These are phyloP conservation scores for Citrus glauca DNA, from an alignment of 345 rosid genomes.

Conservation along the genomic window DNA sequence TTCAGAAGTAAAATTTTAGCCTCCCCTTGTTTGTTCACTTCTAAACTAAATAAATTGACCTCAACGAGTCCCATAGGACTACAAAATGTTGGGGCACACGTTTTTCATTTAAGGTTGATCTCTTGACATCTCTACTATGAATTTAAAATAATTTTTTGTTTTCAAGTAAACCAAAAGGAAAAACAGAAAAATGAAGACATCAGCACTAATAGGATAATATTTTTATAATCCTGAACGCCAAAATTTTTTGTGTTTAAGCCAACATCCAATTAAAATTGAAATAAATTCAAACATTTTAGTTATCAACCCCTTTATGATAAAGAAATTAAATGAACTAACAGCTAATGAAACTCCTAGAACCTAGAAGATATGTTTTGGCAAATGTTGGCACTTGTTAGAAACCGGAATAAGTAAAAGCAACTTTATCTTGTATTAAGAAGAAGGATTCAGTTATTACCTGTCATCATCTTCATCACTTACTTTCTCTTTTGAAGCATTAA, in stretches of 20 bases:
- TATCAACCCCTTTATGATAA: neutral
- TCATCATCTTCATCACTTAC: constrained; percentile 19
- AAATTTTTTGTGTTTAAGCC: too few species aligned
- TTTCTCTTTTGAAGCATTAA: constrained; percentile 24
- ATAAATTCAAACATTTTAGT: neutral
- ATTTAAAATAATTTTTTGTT: neutral
- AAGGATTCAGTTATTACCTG: constrained; percentile 22
- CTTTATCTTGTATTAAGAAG: neutral
- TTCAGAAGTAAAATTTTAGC: neutral
- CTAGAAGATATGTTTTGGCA: neutral
- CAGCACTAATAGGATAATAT: neutral
- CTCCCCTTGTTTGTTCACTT: neutral
- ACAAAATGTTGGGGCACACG: too few species aligned
- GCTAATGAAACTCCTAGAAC: neutral
- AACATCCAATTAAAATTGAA: neutral
- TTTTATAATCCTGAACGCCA: neutral
- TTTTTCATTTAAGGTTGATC: too few species aligned
- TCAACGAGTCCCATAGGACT: too few species aligned
- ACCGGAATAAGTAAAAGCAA: neutral
- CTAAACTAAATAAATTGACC: too few species aligned
- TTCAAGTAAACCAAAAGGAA: neutral
- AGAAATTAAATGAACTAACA: too few species aligned
- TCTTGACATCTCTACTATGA: neutral
- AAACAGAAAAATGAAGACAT: too few species aligned
- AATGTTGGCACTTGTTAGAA: neutral